phyloP scores from a whole-genome alignment of 1,284 basidiomycete genomes.

The Cerrena zonata region DNA sequence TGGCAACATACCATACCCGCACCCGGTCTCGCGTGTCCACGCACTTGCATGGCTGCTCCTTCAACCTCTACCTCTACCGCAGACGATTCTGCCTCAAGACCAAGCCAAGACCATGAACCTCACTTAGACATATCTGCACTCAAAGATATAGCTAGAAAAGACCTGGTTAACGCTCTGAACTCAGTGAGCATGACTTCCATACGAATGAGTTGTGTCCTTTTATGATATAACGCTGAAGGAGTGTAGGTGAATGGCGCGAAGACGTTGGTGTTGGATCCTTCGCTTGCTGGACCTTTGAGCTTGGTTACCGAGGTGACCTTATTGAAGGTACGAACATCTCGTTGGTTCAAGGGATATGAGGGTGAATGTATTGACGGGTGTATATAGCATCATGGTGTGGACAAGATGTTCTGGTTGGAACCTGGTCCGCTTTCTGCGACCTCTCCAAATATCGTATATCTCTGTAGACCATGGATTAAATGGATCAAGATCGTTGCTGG shows the following conservation, averaged over 20 bases:
- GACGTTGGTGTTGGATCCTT: constrained; percentile 87
- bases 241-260: constrained; percentile 85
- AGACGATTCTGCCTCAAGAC: constrained; percentile 21
- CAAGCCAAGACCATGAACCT: constrained; percentile 28
- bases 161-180: constrained; percentile 76
- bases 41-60: constrained; percentile 20
- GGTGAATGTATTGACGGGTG: background rate
- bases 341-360: background rate
- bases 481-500: constrained; percentile 88
- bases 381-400: constrained; percentile 88
- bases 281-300: constrained; percentile 86
- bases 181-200: constrained; percentile 47
- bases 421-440: constrained; percentile 75
- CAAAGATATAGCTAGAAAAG: constrained; percentile 72
- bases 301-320: constrained; percentile 88
- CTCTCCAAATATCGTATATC: constrained; percentile 88
- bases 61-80: constrained; percentile 22
- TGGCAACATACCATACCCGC: background rate
- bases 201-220: background rate
- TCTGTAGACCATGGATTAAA: constrained; percentile 83
- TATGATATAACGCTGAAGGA: constrained; percentile 4
- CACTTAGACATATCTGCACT: constrained; percentile 64
- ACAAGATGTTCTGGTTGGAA: constrained; percentile 99
- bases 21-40: background rate
- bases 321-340: constrained; percentile 63